phyloP scores from a whole-genome alignment of 768 basidiomycete species.

The Russula sp. region DNA sequence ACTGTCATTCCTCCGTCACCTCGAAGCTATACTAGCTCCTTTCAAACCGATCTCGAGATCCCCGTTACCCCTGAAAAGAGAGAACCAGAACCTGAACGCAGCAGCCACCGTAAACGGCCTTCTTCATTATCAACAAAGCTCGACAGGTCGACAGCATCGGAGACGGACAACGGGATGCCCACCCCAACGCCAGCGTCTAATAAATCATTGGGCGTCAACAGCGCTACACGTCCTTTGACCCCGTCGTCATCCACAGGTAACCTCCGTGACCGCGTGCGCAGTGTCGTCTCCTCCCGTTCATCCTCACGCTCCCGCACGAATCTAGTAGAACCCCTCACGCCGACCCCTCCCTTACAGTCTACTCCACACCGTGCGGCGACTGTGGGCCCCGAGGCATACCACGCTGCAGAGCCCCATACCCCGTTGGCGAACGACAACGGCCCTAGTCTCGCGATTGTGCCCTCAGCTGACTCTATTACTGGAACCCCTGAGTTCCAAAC shows the following conservation, averaged over 20 bases:
- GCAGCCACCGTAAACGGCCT: conserved; percentile 15
- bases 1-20: conserved; percentile 34
- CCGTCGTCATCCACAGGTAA: conserved; percentile 21
- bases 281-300: conserved; percentile 19
- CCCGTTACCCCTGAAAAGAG: background rate
- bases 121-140: conserved; percentile 5
- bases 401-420: conserved; percentile 4
- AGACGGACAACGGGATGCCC: conserved; percentile 14
- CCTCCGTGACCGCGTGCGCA: conserved; percentile 21
- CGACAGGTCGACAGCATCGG: conserved; percentile 11
- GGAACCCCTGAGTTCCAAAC: background rate
- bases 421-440: background rate
- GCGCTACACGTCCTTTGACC: conserved; percentile 6
- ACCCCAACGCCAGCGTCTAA: conserved; percentile 14
- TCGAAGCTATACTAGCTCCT: conserved; percentile 22
- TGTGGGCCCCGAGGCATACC: background rate
- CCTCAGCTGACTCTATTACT: conserved; percentile 45
- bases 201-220: conserved; percentile 1
- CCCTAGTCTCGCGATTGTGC: conserved; percentile 24
- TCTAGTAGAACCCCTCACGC: background rate
- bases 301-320: conserved; percentile 10
- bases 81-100: conserved; percentile 16
- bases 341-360: background rate
- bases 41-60: conserved; percentile 22
- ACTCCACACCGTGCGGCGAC: background rate